Evolutionary conservation across 1,284 basidiomycete species (phyloP).

Genomic region (Athelia sp.): DNA sequence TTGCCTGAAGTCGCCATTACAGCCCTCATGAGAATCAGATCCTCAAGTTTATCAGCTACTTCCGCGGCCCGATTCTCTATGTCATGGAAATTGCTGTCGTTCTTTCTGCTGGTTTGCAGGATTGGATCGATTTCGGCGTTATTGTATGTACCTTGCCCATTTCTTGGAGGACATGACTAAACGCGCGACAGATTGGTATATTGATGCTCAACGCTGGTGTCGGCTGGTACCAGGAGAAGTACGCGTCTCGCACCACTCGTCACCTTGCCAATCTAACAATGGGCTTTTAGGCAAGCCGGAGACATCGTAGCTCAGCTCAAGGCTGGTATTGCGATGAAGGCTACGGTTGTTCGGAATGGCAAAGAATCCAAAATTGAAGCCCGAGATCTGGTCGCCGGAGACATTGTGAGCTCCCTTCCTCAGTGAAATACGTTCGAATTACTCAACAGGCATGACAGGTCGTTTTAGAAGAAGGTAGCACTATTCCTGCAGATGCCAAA

Average conservation of each 20-base stretch:
- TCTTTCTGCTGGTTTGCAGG: slow-evolving; percentile 45
- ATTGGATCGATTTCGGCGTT: slow-evolving; percentile 54
- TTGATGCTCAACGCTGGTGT: slow-evolving; percentile 41
- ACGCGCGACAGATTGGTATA: slow-evolving; percentile 31
- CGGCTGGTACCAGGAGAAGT: slow-evolving; percentile 57
- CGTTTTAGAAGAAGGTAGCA: slow-evolving; percentile 40
- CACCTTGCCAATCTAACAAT: no score
- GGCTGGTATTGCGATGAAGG: slow-evolving; percentile 46
- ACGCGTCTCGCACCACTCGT: no score
- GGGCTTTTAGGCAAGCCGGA: no score
- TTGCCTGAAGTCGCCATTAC: no score
- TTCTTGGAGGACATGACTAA: neutral
- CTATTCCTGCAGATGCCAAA: slow-evolving; percentile 47
- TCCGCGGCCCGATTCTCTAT: slow-evolving; percentile 45
- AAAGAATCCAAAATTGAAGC: slow-evolving; percentile 45
- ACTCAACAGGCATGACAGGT: slow-evolving; percentile 15
- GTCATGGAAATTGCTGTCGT: slow-evolving; percentile 54
- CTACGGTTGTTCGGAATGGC: slow-evolving; percentile 39
- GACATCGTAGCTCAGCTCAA: slow-evolving; percentile 50
- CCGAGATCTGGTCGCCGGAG: slow-evolving; percentile 48
- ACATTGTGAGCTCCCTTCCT: slow-evolving; percentile 28
- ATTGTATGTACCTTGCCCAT: slow-evolving; percentile 32
- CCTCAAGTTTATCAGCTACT: slow-evolving; percentile 42
- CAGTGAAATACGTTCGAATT: neutral
- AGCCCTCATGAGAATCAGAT: slow-evolving; percentile 38